Evolutionary conservation across 169 alveolate species (phyloP).

Genomic region (Theileria orientalis): DNA sequence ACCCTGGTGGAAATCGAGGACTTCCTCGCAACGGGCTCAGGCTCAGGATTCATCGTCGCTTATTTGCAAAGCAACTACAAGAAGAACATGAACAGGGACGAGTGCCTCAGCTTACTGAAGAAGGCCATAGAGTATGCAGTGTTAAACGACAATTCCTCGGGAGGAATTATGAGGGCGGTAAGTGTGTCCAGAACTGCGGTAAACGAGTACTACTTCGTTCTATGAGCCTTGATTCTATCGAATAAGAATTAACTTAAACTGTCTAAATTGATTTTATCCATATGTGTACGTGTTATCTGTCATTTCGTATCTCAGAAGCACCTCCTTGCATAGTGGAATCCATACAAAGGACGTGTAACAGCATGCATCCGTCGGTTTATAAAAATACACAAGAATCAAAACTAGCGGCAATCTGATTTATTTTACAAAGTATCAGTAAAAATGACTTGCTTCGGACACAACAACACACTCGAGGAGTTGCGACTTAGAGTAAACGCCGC

Average conservation of each 20-base stretch:
- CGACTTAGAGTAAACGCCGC: conserved; percentile 29
- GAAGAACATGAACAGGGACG: conserved; percentile 83
- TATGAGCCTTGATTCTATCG: background rate
- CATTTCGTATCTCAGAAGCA: too few relatives aligned
- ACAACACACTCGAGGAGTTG: conserved; percentile 35
- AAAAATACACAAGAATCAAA: too few relatives aligned
- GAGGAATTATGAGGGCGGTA: conserved; percentile 87
- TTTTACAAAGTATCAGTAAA: too few relatives aligned
- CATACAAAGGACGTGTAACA: background rate
- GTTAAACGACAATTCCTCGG: conserved; percentile 88
- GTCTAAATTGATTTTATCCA: background rate
- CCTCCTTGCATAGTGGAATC: background rate
- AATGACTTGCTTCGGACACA: background rate
- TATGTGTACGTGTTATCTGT: too few relatives aligned
- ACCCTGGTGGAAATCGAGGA: conserved; percentile 75
- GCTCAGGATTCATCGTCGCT: conserved; percentile 88
- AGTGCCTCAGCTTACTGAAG: conserved; percentile 77
- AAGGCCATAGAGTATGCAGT: conserved; percentile 86
- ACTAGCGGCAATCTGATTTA: too few relatives aligned
- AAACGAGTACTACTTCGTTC: conserved; percentile 61
- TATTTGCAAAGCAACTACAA: conserved; percentile 83
- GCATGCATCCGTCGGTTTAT: background rate
- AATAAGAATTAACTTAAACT: background rate
- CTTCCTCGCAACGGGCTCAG: conserved; percentile 90
- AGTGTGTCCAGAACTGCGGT: conserved; percentile 55